A percentile compares a stretch with the other conserved stretches of the same genome.
Conservation (phyloP, 192 early-diverging fungal species). For the Coemansia sp. region DNA sequence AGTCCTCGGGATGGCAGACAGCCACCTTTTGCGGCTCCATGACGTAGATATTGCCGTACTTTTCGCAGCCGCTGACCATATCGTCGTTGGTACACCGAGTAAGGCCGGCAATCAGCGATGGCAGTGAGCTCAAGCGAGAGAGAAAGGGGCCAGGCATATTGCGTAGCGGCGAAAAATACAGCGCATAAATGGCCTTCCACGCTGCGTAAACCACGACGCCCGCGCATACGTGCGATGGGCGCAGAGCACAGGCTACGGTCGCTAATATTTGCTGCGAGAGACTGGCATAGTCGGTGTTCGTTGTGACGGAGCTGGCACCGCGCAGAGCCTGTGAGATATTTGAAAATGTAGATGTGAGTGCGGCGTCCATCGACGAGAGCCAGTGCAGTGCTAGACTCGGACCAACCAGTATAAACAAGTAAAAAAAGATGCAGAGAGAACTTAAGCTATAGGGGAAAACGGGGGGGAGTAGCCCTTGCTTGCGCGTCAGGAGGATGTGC, state of each 20-base stretch:
- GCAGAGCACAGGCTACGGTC: not conserved
- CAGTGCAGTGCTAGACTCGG: not conserved
- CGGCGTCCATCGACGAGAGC: not conserved
- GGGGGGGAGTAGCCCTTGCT: not conserved
- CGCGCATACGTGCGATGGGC: not conserved
- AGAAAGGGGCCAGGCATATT: constrained; percentile 24
- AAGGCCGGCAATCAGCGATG: constrained; percentile 10
- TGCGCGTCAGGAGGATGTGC: not conserved
- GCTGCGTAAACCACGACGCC: constrained; percentile 1
- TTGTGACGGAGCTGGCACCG: not conserved
- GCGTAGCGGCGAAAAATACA: constrained; percentile 28
- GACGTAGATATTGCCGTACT: constrained; percentile 28
- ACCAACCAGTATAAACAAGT: not conserved
- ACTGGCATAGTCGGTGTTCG: not conserved
- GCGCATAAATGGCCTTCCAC: constrained; percentile 7
- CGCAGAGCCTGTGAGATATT: not conserved
- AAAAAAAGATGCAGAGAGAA: not conserved
- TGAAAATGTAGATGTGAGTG: not conserved
- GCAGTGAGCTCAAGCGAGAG: constrained; percentile 15
- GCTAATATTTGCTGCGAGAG: not conserved
- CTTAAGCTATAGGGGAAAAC: not conserved
- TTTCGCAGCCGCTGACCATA: constrained; percentile 13
- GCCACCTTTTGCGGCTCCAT: constrained; percentile 34
- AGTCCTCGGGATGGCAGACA: constrained; percentile 36
- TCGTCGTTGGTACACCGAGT: constrained; percentile 26